phyloP scores from a whole-genome alignment of 306 rosid species.

The Rosa lucieae region DNA sequence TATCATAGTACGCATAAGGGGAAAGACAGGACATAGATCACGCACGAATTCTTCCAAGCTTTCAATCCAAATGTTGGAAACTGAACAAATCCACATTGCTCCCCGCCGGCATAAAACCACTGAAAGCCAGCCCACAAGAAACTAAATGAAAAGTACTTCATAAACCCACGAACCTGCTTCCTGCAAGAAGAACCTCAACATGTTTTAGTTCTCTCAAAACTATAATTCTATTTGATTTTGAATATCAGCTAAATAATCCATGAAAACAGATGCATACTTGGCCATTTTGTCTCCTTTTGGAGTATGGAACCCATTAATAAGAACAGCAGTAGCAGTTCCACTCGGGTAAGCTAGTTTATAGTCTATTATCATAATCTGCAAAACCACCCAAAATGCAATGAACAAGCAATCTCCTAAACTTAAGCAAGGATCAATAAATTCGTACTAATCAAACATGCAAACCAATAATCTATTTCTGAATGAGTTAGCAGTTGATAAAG shows the following conservation, averaged over 20 bases:
- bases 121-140: constrained; percentile 91
- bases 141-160: constrained; percentile 69
- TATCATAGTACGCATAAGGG: constrained; percentile 8
- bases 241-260: neutral
- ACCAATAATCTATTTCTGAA: neutral
- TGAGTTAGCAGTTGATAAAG: constrained; percentile 1
- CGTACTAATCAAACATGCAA: neutral
- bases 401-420: constrained; percentile 1
- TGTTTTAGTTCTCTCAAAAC: constrained; percentile 24
- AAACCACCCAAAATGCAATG: constrained; percentile 28
- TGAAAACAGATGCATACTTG: constrained; percentile 50
- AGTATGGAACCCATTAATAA: constrained; percentile 93
- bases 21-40: constrained; percentile 17
- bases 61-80: constrained; percentile 92
- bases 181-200: constrained; percentile 44
- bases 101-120: constrained; percentile 91
- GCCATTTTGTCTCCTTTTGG: constrained; percentile 84
- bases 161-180: constrained; percentile 85
- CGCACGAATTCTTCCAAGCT: constrained; percentile 86
- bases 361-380: constrained; percentile 94
- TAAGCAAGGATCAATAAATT: neutral
- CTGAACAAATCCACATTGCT: constrained; percentile 76
- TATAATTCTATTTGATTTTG: constrained; percentile 13
- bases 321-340: constrained; percentile 99
- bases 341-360: constrained; percentile 87